Evolutionary conservation across 768 basidiomycete genomes (phyloP), one percentile per base, ranked within the genome.

Genomic region (Psilocybe sp.): DNA sequence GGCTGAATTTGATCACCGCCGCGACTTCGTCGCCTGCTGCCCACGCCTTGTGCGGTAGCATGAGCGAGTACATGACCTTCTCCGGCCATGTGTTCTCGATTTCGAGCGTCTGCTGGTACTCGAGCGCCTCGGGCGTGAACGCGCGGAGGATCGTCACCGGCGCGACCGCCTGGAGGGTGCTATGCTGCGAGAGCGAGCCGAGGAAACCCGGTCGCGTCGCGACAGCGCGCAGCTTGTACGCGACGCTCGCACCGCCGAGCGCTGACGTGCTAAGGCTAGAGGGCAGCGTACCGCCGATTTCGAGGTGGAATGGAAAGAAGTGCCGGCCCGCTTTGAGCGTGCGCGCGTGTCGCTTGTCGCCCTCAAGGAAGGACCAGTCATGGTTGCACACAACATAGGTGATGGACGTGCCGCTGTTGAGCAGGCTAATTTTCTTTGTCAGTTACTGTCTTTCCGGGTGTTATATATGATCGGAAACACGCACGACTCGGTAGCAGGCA

Each of bases 1-100:
- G 94, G 32, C 84, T 83, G 64, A 97, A 90, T 64, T 96, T 97
- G 66, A 92, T 79, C 11, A 87, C 70, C 0, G 91, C 86, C 0
- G 87, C 86, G 49, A 97, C 70, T 9, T 77, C 78, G 67, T 98
- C 94, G 5, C 94, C 95, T 0, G 86, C 89, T 0, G 93, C 91
- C 84, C 89, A 98, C 0, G 95, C 96, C 63, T 95, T 96, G 76
- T 96, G 93, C 0, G 95, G 95, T 31, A 98, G 69, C 72, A 93
- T 89, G 62, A 92, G 81, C 5, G 88, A 85, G 66, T 96, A 98
- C 94, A 95, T 96, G 69, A 97, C 73, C 71, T 98, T 98, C 16
- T 87, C 88, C 0, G 96, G 94, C 96, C 96, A 98, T 13, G 93
- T 94, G 66, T 95, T 97, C 68, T 97, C 91, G 56, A 92, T 86